Evolutionary conservation across 2,329 filamentous ascomycete species (phyloP).

Genomic region (Thelonectria blattea): DNA sequence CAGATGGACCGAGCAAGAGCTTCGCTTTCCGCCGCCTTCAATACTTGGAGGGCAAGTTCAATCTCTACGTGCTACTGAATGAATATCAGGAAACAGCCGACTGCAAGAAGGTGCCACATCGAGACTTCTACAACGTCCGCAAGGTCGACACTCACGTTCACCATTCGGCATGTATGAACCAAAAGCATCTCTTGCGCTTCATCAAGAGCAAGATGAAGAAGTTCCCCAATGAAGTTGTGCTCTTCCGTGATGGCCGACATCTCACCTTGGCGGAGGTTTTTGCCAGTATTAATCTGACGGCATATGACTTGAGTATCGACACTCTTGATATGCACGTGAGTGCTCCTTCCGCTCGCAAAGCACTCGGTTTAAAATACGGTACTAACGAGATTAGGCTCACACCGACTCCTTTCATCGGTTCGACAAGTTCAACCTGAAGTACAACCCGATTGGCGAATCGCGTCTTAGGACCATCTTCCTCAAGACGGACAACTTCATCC

Average conservation of each 20-base stretch:
- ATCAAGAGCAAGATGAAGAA: slow-evolving; percentile 99
- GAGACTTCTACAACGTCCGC: slow-evolving; percentile 98
- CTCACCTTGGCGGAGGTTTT: slow-evolving; percentile 93
- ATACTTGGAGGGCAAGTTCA: slow-evolving; percentile 96
- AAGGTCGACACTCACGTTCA: slow-evolving; percentile 99
- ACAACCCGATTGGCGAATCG: slow-evolving; percentile 96
- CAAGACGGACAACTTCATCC: slow-evolving; percentile 98
- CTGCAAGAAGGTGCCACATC: slow-evolving; percentile 95
- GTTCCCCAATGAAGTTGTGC: slow-evolving; percentile 88
- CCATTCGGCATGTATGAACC: slow-evolving; percentile 99
- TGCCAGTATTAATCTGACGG: slow-evolving; percentile 94
- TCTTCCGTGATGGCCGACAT: slow-evolving; percentile 90
- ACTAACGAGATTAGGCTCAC: slow-evolving; percentile 68
- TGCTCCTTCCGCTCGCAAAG: slow-evolving; percentile 29
- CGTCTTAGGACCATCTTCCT: slow-evolving; percentile 96
- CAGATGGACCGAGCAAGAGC: slow-evolving; percentile 94
- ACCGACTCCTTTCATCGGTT: slow-evolving; percentile 98
- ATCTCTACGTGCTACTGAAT: slow-evolving; percentile 89
- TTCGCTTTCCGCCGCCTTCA: slow-evolving; percentile 95
- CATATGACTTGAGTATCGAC: slow-evolving; percentile 97
- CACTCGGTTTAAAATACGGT: background rate
- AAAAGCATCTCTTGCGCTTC: slow-evolving; percentile 96
- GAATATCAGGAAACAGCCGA: slow-evolving; percentile 98
- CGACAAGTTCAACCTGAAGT: slow-evolving; percentile 99
- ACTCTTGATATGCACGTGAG: slow-evolving; percentile 97